Percentiles rank a stretch among this genome's conserved stretches.
Evolutionary conservation across 2,329 filamentous ascomycete genomes (phyloP).

Genomic region (Fusarium sterilihyphosum): DNA sequence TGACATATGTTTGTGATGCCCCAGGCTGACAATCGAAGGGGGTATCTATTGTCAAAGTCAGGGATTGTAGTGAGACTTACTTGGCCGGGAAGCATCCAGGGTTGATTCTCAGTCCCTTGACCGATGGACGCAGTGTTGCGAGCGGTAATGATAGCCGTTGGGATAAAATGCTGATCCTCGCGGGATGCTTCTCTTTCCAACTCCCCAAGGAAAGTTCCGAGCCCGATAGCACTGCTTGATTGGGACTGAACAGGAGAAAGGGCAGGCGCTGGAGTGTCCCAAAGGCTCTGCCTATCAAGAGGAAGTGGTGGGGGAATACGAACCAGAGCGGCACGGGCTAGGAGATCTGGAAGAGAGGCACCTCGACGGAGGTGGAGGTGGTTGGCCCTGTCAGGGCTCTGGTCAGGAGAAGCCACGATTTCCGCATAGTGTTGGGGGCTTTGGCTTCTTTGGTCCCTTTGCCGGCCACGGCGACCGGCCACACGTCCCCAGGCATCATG

Average conservation of each 20-base stretch:
- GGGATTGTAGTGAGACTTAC: constrained; percentile 5
- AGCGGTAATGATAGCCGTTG: background rate
- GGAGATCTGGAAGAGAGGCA: background rate
- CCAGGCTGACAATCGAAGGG: too few relatives aligned
- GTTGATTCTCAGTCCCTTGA: background rate
- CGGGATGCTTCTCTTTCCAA: background rate
- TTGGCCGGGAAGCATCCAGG: constrained; percentile 1
- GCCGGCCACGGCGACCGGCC: background rate
- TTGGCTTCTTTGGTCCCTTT: background rate
- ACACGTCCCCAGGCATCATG: background rate
- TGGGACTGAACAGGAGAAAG: background rate
- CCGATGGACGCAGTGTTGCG: background rate
- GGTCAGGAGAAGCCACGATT: background rate
- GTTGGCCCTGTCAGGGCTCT: background rate
- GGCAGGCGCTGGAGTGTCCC: background rate
- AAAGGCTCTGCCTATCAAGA: background rate
- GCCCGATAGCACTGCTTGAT: background rate
- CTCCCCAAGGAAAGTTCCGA: background rate
- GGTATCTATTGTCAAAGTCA: background rate
- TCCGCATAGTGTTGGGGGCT: background rate
- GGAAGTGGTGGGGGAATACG: background rate
- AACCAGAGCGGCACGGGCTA: background rate
- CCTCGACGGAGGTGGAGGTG: background rate
- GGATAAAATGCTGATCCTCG: background rate
- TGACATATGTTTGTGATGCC: background rate